A percentile compares a stretch with the other conserved stretches of the same genome.
These are phyloP conservation scores for Auxenochlorella protothecoides DNA, from an alignment of 139 green algal species.

Conservation along the genomic window DNA sequence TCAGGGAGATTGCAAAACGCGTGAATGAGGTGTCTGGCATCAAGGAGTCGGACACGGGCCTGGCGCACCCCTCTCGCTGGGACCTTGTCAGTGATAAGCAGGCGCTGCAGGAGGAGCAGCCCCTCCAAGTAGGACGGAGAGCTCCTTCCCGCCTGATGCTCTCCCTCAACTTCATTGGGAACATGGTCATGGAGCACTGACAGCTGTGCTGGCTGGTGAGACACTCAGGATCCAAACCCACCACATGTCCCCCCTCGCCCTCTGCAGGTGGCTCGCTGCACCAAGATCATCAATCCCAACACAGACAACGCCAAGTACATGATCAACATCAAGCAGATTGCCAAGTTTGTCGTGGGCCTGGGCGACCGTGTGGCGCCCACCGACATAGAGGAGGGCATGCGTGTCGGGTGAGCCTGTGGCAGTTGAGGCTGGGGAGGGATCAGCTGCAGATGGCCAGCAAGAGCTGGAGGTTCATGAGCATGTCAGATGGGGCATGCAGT, in stretches of 20 bases:
- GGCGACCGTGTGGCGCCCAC: slow-evolving; percentile 95
- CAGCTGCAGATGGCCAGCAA: too few species aligned
- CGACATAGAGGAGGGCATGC: slow-evolving; percentile 99
- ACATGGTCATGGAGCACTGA: slow-evolving; percentile 3
- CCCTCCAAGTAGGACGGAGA: slow-evolving; percentile 53
- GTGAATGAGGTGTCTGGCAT: slow-evolving; percentile 41
- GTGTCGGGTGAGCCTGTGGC: slow-evolving; percentile 60
- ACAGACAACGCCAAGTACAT: slow-evolving; percentile 99
- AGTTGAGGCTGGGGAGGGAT: slow-evolving; percentile 3
- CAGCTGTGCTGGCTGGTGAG: too few species aligned
- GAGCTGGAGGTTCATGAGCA: too few species aligned
- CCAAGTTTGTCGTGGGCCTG: slow-evolving; percentile 98
- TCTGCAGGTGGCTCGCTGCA: slow-evolving; percentile 88
- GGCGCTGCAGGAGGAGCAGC: slow-evolving; percentile 95
- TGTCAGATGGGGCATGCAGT: too few species aligned
- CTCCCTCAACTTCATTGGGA: background rate
- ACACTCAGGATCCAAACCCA: too few species aligned
- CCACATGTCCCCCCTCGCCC: too few species aligned
- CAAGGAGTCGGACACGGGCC: slow-evolving; percentile 77
- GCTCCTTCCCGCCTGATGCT: slow-evolving; percentile 3
- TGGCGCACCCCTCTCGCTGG: slow-evolving; percentile 93
- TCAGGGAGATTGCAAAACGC: slow-evolving; percentile 34
- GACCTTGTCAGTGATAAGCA: slow-evolving; percentile 99
- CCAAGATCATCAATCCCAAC: slow-evolving; percentile 98
- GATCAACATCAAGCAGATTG: slow-evolving; percentile 99